Evolutionary conservation across 257 asterid species (phyloP).

Genomic region (Misopates orontium): DNA sequence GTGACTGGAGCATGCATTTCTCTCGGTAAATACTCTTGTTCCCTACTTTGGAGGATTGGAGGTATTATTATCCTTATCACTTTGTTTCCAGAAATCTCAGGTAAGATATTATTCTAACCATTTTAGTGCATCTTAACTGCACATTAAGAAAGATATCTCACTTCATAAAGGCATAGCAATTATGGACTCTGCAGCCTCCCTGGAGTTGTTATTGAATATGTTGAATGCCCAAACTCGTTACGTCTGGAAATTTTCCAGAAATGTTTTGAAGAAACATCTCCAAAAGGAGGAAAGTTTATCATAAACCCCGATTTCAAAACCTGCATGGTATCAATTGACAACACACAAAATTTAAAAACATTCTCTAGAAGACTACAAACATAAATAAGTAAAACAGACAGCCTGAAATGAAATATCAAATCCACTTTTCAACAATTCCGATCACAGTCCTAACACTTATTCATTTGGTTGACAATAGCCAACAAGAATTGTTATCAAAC

Average conservation of each 20-base stretch:
- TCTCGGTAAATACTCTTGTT: constrained; percentile 54
- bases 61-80: background rate
- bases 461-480: background rate
- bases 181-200: constrained; percentile 2
- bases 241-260: background rate
- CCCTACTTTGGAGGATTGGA: background rate
- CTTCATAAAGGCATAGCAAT: background rate
- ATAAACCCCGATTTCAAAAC: background rate
- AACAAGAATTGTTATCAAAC: background rate
- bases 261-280: background rate
- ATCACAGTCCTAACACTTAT: background rate
- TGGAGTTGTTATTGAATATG: background rate
- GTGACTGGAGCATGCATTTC: constrained; percentile 88
- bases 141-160: background rate
- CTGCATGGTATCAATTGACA: background rate
- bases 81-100: constrained; percentile 1
- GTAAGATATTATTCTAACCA: constrained; percentile 3
- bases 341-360: background rate
- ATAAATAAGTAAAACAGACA: too few species aligned
- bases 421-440: background rate
- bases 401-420: background rate
- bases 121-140: constrained; percentile 11
- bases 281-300: background rate
- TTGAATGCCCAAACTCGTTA: background rate
- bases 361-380: background rate